Evolutionary conservation across 441 rosid species (phyloP), one percentile per base, ranked within the genome.

Genomic region (Populus tomentosa): DNA sequence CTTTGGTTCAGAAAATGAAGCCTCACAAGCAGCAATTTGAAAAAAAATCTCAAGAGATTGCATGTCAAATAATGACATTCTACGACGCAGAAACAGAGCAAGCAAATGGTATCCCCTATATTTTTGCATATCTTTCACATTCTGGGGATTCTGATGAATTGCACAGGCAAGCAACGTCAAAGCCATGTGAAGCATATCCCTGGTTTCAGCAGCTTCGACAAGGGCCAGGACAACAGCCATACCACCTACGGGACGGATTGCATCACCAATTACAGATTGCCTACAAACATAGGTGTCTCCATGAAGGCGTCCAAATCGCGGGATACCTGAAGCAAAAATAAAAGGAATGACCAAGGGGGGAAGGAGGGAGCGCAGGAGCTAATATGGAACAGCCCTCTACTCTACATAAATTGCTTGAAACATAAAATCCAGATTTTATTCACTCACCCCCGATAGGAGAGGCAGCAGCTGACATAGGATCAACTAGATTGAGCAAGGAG

Each of bases 1-100:
- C 87, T 90, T 97, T 72, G 98, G 98, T 81, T 95, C 96, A 77
- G 93, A 91, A 88, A 95, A 95, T 77, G 97, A 95, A 82, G 99
- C 99, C 90, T 97, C 95, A 65, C 99, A 97, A 76, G 99, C 99
- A 82, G 99, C 98, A 85, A 95, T 92, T 84, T 91, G 98, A 79
- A 97, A 97, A 87, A 97, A 97, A 71, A 94, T 88, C 88, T 94
- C 99, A 78, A 97, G 95, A 78, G 89, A 89, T 87, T 94, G 99
- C 99, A 95, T 95, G 83, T 97, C 99, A 88, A 97, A 90, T 42
- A 97, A 84, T 35, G 91, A 84, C 93, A 97, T 94, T 80, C 94
- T 90, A 71, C 91, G 93, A 70, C 89, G 99, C 82, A 97, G 85
- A 90, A 97, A 97, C 79, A 97, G 89, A 82, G 99, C 91, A 76